These are phyloP conservation scores for Acorus gramineus DNA, from an alignment of 106 monocot species.

Conservation along the genomic window DNA sequence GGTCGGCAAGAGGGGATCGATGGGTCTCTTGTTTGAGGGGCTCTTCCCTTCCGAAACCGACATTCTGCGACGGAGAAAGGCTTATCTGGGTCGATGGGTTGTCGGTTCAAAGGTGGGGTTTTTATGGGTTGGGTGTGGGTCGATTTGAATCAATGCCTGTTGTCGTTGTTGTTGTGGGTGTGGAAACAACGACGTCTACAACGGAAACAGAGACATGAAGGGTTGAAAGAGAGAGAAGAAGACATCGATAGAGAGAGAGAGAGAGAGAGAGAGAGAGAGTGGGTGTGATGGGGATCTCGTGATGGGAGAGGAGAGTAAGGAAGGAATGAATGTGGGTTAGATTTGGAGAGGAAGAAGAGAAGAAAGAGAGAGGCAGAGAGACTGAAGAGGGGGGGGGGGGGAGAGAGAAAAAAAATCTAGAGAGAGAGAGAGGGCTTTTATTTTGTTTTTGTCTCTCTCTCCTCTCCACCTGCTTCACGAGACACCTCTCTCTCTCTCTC, in stretches of 20 bases:
- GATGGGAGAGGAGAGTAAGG: constrained; percentile 18
- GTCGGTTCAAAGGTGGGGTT: too few species aligned
- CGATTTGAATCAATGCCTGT: constrained; percentile 7
- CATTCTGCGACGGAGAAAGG: constrained; percentile 1
- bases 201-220: neutral
- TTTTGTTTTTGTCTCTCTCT: constrained; percentile 3
- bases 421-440: neutral
- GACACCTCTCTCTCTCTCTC: neutral
- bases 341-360: constrained; percentile 1
- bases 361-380: neutral
- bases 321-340: constrained; percentile 47
- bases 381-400: neutral
- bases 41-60: constrained; percentile 7
- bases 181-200: neutral
- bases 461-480: constrained; percentile 4
- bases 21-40: neutral
- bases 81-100: too few species aligned
- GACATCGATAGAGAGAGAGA: constrained; percentile 3
- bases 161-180: neutral
- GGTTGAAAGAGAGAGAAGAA: neutral
- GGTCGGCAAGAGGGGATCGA: constrained; percentile 13
- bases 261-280: constrained; percentile 9
- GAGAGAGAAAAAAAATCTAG: neutral
- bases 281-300: constrained; percentile 36
- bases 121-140: neutral